A percentile compares a stretch with the other conserved stretches of the same genome.
Evolutionary conservation across 495 filamentous ascomycete genomes (phyloP).

Genomic region (Hyaloscypha hepaticicola): DNA sequence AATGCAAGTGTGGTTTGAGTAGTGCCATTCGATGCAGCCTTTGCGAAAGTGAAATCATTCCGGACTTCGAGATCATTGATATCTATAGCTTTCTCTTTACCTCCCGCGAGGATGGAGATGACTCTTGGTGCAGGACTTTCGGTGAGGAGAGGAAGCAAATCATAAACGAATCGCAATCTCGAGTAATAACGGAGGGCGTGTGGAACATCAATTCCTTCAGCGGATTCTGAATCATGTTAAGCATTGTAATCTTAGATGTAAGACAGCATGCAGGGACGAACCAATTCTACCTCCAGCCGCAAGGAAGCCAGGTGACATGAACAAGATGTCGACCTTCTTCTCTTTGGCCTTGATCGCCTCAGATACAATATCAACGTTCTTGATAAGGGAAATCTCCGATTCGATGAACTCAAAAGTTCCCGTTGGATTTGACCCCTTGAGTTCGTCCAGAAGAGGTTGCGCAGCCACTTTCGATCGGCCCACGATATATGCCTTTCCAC

Average conservation of each 20-base stretch:
- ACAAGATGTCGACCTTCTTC: slow-evolving; percentile 33
- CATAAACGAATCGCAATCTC: slow-evolving; percentile 28
- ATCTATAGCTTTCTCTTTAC: slow-evolving; percentile 26
- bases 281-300: slow-evolving; percentile 23
- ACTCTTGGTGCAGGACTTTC: slow-evolving; percentile 26
- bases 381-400: slow-evolving; percentile 32
- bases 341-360: slow-evolving; percentile 30
- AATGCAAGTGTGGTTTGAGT: slow-evolving; percentile 35
- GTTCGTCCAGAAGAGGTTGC: slow-evolving; percentile 38
- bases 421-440: slow-evolving; percentile 21
- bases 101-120: slow-evolving; percentile 31
- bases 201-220: slow-evolving; percentile 33
- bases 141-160: slow-evolving; percentile 32
- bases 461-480: slow-evolving; percentile 41
- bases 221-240: slow-evolving; percentile 24
- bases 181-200: slow-evolving; percentile 36
- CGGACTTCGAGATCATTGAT: slow-evolving; percentile 29
- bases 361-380: slow-evolving; percentile 32
- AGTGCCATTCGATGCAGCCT: slow-evolving; percentile 23
- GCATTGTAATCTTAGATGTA: not conserved
- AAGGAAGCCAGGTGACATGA: slow-evolving; percentile 32
- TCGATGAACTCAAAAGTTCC: slow-evolving; percentile 31
- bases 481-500: slow-evolving; percentile 40
- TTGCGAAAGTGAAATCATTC: slow-evolving; percentile 26
- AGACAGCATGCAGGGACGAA: slow-evolving; percentile 9